Evolutionary conservation across 768 basidiomycete genomes (phyloP), one percentile per base, ranked within the genome.

Genomic region (Wakefieldia striispora): DNA sequence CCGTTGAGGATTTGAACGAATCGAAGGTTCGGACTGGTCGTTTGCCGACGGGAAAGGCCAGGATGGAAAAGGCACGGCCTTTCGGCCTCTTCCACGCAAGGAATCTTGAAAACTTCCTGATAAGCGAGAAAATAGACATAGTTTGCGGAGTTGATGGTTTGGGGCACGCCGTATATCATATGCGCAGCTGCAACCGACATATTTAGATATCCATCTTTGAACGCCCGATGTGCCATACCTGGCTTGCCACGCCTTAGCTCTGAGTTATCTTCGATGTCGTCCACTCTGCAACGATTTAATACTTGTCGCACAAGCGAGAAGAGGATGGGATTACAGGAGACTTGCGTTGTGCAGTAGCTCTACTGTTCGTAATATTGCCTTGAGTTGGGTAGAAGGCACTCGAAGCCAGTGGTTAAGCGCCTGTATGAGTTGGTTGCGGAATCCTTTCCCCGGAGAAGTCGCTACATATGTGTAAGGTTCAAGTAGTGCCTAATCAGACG

Each of bases 121-220:
- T 86, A 93, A 0, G 94, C 95, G 35, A 93, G 82, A 65, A 98
- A 99, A 64, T 95, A 97, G 34, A 93, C 92, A 59, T 97, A 97
- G 69, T 97, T 97, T 2, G 95, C 95, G 4, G 87, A 83, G 66
- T 99, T 99, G 70, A 99, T 93, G 0, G 95, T 95, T 66, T 97
- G 95, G 1, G 95, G 91, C 2, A 97, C 75, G 3, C 95, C 95
- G 60, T 93, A 99, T 57, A 99, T 94, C 75, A 89, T 93, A 71
- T 99, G 95, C 0, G 95, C 84, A n/a, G 94, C 95, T 86, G 19
- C n/a, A 39, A 45, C 16, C 23, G 23, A 17, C 0, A 16, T 17
- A 13, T 31, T 45, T 37, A 49, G 20, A 24, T 27, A 37, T n/a
- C 36, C 4, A 4, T n/a, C 20, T 19, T 11, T 27, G 27, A 43